Percentiles rank a stretch among this genome's conserved stretches.
Evolutionary conservation across 2,329 filamentous ascomycete genomes (phyloP).

Genomic region (Ustulina deusta): DNA sequence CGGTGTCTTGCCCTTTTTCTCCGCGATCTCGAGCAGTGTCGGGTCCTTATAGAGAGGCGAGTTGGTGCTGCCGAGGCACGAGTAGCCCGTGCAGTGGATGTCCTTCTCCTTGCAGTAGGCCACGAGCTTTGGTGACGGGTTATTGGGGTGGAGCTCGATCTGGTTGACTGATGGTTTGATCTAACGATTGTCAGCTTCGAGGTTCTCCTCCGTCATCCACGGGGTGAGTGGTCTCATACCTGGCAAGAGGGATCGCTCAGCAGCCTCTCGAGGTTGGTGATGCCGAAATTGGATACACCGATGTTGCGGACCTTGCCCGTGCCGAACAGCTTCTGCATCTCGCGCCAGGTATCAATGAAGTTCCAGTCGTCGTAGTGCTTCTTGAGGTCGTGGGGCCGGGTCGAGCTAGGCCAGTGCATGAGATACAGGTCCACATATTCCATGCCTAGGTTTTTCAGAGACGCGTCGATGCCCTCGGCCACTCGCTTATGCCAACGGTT

Average conservation of each 20-base stretch:
- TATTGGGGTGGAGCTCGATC: constrained; percentile 83
- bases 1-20: constrained; percentile 74
- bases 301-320: constrained; percentile 82
- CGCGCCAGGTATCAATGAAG: constrained; percentile 82
- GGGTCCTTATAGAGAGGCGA: constrained; percentile 77
- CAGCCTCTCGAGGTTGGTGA: constrained; percentile 82
- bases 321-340: constrained; percentile 76
- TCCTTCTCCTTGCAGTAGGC: constrained; percentile 78
- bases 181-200: constrained; percentile 49
- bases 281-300: constrained; percentile 88
- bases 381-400: constrained; percentile 69
- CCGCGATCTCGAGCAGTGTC: constrained; percentile 71
- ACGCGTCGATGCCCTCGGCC: constrained; percentile 69
- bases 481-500: constrained; percentile 82
- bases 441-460: constrained; percentile 69
- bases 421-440: constrained; percentile 78
- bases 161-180: constrained; percentile 79
- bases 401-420: constrained; percentile 78
- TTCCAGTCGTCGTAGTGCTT: constrained; percentile 83
- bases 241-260: constrained; percentile 74
- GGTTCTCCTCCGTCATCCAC: neutral
- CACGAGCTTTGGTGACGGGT: constrained; percentile 83
- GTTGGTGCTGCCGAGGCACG: constrained; percentile 77
- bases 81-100: constrained; percentile 81
- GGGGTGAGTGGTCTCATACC: constrained; percentile 54